Evolutionary conservation across 1,139 yeast species (phyloP).

Genomic region (Hyphopichia burtonii): DNA sequence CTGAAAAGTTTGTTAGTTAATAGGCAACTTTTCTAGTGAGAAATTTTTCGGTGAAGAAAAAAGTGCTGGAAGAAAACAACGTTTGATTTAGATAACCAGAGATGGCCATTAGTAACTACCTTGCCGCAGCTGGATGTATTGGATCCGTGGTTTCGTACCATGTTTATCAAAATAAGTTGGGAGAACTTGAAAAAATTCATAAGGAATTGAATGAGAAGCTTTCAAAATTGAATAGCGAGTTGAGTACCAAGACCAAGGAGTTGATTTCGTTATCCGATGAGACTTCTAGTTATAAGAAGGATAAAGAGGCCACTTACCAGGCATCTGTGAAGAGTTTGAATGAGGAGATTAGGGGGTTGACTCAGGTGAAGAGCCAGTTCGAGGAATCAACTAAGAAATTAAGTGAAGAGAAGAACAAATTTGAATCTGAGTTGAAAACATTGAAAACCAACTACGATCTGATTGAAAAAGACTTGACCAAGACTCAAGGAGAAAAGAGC

Average conservation of each 20-base stretch:
- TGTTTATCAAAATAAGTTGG: slow-evolving; percentile 23
- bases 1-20: too few relatives aligned
- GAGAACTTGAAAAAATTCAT: slow-evolving; percentile 17
- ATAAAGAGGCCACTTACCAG: background rate
- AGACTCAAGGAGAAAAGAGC: background rate
- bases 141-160: slow-evolving; percentile 24
- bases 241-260: slow-evolving; percentile 8
- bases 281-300: background rate
- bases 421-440: background rate
- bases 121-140: slow-evolving; percentile 25
- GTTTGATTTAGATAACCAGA: too few relatives aligned
- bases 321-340: background rate
- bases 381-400: slow-evolving; percentile 7
- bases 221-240: slow-evolving; percentile 6
- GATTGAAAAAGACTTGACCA: background rate
- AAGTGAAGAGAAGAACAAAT: background rate
- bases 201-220: slow-evolving; percentile 13
- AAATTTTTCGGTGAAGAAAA: background rate
- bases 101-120: slow-evolving; percentile 15
- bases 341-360: background rate
- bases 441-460: background rate
- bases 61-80: background rate
- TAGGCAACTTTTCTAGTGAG: too few relatives aligned
- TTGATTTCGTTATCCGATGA: slow-evolving; percentile 3
- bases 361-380: slow-evolving; percentile 8